Evolutionary conservation across 345 rosid species (phyloP).

Genomic region (Eucalyptus viminalis): DNA sequence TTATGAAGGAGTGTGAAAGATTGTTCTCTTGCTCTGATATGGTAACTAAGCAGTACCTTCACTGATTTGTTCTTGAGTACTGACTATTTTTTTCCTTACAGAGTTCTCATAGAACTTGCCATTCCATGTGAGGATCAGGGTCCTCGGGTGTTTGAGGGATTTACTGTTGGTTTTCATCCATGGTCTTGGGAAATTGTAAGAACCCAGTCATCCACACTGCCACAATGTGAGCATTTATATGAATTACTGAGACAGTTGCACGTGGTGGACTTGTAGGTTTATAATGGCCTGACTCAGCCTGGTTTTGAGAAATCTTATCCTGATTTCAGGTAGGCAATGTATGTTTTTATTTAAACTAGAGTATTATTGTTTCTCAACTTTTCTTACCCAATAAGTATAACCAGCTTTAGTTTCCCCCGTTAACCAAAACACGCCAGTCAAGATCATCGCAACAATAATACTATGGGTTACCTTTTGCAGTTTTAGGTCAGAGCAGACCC

Average conservation of each 20-base stretch:
- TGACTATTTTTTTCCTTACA: slow-evolving; percentile 6
- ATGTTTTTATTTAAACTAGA: neutral
- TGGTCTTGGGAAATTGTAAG: slow-evolving; percentile 94
- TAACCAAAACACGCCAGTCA: neutral
- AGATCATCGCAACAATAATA: neutral
- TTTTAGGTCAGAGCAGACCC: slow-evolving; percentile 71
- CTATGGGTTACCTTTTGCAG: slow-evolving; percentile 16
- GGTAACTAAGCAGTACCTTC: neutral
- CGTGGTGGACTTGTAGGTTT: slow-evolving; percentile 33
- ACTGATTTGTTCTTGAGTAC: neutral
- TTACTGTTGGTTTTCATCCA: slow-evolving; percentile 94
- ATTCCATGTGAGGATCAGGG: slow-evolving; percentile 82
- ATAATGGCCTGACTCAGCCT: slow-evolving; percentile 80
- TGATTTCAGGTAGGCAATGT: slow-evolving; percentile 48
- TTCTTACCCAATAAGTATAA: neutral
- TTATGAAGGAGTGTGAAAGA: neutral
- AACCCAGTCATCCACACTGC: neutral
- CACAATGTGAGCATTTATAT: neutral
- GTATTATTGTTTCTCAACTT: neutral
- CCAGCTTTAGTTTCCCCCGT: neutral
- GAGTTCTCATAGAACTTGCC: slow-evolving; percentile 72
- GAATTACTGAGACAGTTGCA: neutral
- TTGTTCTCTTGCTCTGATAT: neutral
- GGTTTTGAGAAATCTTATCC: slow-evolving; percentile 55
- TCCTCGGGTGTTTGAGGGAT: slow-evolving; percentile 68